Evolutionary conservation across 805 yeast genomes (phyloP).

Genomic region (Nematodospora valgi): DNA sequence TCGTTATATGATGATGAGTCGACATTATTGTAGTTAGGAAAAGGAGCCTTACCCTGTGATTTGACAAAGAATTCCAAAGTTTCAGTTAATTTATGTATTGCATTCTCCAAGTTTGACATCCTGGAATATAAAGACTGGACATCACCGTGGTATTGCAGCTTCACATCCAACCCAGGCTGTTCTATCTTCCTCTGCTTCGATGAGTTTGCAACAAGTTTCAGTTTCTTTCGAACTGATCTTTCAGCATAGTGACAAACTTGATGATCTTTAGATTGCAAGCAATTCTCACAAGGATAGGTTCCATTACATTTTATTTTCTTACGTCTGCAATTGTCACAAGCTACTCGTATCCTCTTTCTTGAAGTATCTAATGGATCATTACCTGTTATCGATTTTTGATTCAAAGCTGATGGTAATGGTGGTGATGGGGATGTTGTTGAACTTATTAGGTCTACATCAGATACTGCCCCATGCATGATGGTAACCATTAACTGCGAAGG

Average conservation of each 20-base stretch:
- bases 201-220: neutral
- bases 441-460: too few species aligned
- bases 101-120: constrained; percentile 19
- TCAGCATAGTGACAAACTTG: constrained; percentile 23
- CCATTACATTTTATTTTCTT: constrained; percentile 36
- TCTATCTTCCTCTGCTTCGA: constrained; percentile 3
- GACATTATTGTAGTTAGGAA: neutral
- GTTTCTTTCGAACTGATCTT: constrained; percentile 10
- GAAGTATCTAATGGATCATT: constrained; percentile 6
- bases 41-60: neutral
- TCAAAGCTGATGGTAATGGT: too few species aligned
- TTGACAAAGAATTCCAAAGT: constrained; percentile 7
- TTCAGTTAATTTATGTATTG: constrained; percentile 16
- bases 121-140: too few species aligned
- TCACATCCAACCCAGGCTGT: too few species aligned
- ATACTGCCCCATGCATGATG: too few species aligned
- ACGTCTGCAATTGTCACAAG: constrained; percentile 31
- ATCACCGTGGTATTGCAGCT: too few species aligned
- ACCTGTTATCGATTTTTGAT: too few species aligned
- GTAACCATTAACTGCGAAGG: too few species aligned
- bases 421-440: too few species aligned
- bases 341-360: constrained; percentile 21
- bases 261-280: constrained; percentile 17
- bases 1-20: neutral
- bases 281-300: constrained; percentile 25